Percentiles rank a stretch among this genome's conserved stretches.
These are phyloP conservation scores for Blastobotrys persicus DNA, from an alignment of 1,139 yeast species.

Conservation along the genomic window DNA sequence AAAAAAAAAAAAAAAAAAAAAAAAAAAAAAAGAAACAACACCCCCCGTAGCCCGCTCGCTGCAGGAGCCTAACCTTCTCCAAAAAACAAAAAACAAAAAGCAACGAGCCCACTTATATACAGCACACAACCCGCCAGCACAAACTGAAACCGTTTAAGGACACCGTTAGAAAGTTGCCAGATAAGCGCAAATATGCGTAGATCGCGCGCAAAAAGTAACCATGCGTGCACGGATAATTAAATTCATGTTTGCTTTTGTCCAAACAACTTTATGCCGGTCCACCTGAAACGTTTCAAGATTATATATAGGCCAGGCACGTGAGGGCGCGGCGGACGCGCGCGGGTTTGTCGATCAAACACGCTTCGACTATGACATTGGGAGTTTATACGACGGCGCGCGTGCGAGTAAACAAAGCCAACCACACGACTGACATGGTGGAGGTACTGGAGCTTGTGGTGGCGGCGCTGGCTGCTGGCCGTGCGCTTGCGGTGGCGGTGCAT, in stretches of 20 bases:
- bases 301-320: conserved; percentile 5
- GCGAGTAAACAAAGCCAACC: background rate
- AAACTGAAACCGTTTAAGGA: conserved; percentile 5
- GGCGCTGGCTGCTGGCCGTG: background rate
- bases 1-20: too few species aligned
- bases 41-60: too few species aligned
- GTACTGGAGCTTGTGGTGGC: conserved; percentile 9
- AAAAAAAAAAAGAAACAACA: too few species aligned
- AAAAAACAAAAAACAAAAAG: background rate
- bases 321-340: background rate
- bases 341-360: conserved; percentile 7
- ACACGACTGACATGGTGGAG: conserved; percentile 8
- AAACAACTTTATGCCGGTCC: conserved; percentile 5
- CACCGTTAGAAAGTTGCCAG: conserved; percentile 16
- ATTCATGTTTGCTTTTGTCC: conserved; percentile 8
- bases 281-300: conserved; percentile 16
- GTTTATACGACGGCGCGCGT: too few species aligned
- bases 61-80: background rate
- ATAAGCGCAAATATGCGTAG: conserved; percentile 13
- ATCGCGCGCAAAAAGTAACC: background rate
- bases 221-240: conserved; percentile 8
- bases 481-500: conserved; percentile 5
- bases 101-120: background rate
- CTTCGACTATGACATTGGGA: background rate
- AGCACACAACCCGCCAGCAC: background rate